phyloP scores from a whole-genome alignment of 768 basidiomycete genomes.

The Macrolepiota dolichaula region DNA sequence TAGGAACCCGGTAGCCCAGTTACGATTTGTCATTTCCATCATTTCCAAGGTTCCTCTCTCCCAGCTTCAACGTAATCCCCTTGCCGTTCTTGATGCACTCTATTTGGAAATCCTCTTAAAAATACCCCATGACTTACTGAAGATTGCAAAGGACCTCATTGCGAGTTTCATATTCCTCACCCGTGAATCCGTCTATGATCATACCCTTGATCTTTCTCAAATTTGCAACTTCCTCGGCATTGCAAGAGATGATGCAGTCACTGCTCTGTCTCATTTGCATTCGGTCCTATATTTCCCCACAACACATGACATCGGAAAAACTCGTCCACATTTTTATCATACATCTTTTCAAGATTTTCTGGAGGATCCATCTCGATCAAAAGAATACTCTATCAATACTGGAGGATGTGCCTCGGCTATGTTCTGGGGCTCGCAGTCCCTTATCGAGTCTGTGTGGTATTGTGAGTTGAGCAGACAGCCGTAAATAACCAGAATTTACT shows the following conservation, averaged over 20 bases:
- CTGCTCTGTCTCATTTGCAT: background rate
- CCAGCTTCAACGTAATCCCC: background rate
- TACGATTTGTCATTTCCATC: slow-evolving; percentile 2
- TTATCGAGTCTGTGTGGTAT: no score
- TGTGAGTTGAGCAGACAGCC: no score
- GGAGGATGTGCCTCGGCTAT: no score
- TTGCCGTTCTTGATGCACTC: slow-evolving; percentile 6
- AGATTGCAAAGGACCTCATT: background rate
- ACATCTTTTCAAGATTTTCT: background rate
- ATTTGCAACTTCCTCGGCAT: background rate
- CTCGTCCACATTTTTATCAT: background rate
- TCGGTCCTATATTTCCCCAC: background rate
- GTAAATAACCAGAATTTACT: no score
- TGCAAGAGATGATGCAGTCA: background rate
- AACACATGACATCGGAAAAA: background rate
- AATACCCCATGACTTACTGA: background rate
- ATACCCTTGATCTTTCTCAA: background rate
- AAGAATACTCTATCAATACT: background rate
- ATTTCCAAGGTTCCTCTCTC: background rate
- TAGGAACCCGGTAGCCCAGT: slow-evolving; percentile 1
- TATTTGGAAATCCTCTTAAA: slow-evolving; percentile 1
- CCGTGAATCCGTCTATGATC: background rate
- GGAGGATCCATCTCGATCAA: background rate
- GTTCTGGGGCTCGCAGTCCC: no score
- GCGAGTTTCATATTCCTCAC: background rate